Conservation (phyloP, 2,329 filamentous ascomycete species). For the Chalaropsis ovoidea region DNA sequence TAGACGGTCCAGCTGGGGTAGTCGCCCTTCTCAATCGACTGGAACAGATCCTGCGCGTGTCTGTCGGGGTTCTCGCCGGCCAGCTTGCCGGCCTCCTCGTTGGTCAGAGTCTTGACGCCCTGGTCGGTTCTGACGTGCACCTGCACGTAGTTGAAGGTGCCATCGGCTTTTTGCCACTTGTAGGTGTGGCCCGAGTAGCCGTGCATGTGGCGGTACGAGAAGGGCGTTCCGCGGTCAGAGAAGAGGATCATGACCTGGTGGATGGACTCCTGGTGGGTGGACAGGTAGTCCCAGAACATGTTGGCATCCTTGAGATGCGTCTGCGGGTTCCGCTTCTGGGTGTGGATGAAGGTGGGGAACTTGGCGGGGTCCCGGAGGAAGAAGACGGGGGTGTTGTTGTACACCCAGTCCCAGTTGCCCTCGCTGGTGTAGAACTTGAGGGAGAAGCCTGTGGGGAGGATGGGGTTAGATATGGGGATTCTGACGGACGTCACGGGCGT, state of each 20-base stretch:
- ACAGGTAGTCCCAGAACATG: constrained; percentile 43
- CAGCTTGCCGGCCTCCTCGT: constrained; percentile 46
- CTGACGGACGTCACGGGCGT: too few relatives aligned
- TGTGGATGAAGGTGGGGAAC: constrained; percentile 67
- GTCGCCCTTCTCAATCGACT: constrained; percentile 51
- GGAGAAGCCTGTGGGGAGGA: constrained; percentile 43
- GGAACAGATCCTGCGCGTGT: constrained; percentile 53
- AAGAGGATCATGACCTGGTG: constrained; percentile 58
- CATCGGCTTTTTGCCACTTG: constrained; percentile 56
- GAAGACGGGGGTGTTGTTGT: constrained; percentile 69
- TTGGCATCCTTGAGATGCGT: constrained; percentile 61
- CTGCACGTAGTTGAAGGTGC: constrained; percentile 56
- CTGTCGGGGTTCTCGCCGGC: constrained; percentile 51
- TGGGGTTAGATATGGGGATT: neutral
- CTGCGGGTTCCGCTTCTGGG: constrained; percentile 64
- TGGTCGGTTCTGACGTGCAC: constrained; percentile 55
- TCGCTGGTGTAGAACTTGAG: constrained; percentile 63
- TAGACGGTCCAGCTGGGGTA: constrained; percentile 54
- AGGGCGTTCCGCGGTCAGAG: constrained; percentile 55
- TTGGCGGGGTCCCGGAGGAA: constrained; percentile 65
- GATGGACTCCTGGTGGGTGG: constrained; percentile 50
- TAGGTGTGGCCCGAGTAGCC: constrained; percentile 58
- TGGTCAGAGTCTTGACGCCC: constrained; percentile 50
- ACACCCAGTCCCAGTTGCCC: constrained; percentile 63
- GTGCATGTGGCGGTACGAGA: constrained; percentile 56